Conservation (phyloP, 176 grass and related monocot species). For the Olyra latifolia region DNA sequence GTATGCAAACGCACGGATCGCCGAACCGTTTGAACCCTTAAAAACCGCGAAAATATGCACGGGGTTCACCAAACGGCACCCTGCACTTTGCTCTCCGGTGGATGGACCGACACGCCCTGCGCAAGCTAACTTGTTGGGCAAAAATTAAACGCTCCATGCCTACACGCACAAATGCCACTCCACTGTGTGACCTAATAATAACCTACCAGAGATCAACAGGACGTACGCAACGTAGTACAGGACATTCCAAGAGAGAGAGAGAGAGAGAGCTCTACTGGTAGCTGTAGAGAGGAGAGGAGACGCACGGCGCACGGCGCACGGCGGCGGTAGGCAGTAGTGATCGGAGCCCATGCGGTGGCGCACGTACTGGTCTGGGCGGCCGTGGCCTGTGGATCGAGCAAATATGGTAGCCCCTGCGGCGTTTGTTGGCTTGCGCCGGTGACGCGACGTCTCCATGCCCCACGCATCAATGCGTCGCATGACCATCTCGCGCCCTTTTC, state of each 20-base stretch:
- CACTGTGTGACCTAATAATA: not conserved
- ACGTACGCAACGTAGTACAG: not conserved
- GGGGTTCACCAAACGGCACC: no score
- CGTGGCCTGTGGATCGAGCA: not conserved
- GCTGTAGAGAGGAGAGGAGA: not conserved
- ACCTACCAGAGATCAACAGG: not conserved
- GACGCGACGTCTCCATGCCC: conserved; percentile 40
- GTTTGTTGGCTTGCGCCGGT: conserved; percentile 9
- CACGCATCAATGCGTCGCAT: not conserved
- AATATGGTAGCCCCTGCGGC: not conserved
- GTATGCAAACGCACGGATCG: no score
- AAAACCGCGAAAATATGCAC: no score
- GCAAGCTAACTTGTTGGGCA: no score
- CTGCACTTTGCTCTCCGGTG: no score
- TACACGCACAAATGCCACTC: no score
- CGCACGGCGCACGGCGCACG: no score
- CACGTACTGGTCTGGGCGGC: not conserved
- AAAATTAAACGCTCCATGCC: no score
- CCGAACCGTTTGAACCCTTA: no score
- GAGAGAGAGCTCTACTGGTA: no score
- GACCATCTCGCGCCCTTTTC: not conserved
- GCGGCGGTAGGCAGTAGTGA: not conserved
- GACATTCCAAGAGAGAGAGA: not conserved
- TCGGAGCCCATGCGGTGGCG: not conserved
- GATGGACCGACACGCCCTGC: no score